phyloP scores from a whole-genome alignment of 2,329 filamentous ascomycete genomes.

The Neobulgaria alba region DNA sequence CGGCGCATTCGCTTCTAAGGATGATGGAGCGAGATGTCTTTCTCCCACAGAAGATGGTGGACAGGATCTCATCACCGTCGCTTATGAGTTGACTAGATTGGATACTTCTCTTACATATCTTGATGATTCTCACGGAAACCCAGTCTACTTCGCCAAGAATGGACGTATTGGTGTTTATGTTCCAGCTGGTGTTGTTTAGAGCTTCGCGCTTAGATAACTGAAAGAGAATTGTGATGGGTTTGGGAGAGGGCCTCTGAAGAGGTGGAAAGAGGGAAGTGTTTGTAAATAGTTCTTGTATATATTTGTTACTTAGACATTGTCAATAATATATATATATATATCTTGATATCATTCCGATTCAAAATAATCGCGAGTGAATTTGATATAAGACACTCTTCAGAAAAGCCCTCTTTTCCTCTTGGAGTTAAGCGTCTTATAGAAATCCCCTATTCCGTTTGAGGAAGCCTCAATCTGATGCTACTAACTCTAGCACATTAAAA shows the following conservation, averaged over 20 bases:
- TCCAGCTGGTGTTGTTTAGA: background rate
- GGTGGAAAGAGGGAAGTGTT: background rate
- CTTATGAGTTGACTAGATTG: background rate
- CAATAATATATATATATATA: no score
- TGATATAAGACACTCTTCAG: no score
- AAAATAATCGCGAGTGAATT: no score
- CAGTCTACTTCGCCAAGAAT: background rate
- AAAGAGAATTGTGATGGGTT: no score
- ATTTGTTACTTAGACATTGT: background rate
- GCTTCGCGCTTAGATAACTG: background rate
- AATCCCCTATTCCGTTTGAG: no score
- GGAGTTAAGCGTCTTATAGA: no score
- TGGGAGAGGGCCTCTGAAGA: no score
- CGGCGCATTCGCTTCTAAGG: background rate
- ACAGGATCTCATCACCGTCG: background rate
- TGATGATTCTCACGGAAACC: background rate
- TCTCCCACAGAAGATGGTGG: background rate
- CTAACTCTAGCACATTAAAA: no score
- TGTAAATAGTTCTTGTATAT: background rate
- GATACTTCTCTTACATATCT: background rate
- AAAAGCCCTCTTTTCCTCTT: no score
- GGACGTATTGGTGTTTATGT: background rate
- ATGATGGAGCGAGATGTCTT: background rate
- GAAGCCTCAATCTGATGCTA: no score
- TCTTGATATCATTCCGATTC: no score